These are phyloP conservation scores for Chaetothyriales sp. DNA, from an alignment of 2,329 filamentous ascomycete genomes.

Conservation along the genomic window DNA sequence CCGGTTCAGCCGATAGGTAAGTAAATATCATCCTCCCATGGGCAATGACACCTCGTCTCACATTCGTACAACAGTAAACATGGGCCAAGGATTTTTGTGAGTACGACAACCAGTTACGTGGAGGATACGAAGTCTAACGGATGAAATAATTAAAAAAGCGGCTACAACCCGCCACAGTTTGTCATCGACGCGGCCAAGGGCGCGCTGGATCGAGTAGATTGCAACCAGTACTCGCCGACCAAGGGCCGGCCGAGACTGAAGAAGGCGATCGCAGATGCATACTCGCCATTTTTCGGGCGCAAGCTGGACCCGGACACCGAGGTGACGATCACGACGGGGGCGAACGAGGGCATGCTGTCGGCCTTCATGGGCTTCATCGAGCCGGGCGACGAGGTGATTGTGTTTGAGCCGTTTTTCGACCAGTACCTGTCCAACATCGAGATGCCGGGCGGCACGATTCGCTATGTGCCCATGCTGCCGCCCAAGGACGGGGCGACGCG, in stretches of 20 bases:
- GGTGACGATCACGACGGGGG: slow-evolving; percentile 75
- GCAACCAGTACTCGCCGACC: slow-evolving; percentile 96
- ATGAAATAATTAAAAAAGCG: slow-evolving; percentile 30
- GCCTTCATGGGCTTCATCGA: slow-evolving; percentile 98
- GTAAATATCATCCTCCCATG: background rate
- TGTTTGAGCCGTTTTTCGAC: slow-evolving; percentile 98
- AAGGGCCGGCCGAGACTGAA: slow-evolving; percentile 73
- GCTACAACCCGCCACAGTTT: slow-evolving; percentile 87
- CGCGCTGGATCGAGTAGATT: slow-evolving; percentile 80
- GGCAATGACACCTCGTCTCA: background rate
- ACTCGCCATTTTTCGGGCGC: slow-evolving; percentile 76
- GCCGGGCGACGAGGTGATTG: slow-evolving; percentile 84
- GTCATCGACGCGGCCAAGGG: slow-evolving; percentile 83
- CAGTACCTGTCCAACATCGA: slow-evolving; percentile 99
- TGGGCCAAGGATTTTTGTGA: slow-evolving; percentile 51
- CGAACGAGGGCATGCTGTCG: slow-evolving; percentile 65
- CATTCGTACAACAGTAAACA: slow-evolving; percentile 31
- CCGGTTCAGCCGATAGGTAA: slow-evolving; percentile 49
- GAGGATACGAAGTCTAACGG: too few relatives aligned
- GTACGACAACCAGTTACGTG: too few relatives aligned
- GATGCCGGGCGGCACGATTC: slow-evolving; percentile 89
- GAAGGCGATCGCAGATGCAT: slow-evolving; percentile 86
- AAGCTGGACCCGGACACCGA: slow-evolving; percentile 77
- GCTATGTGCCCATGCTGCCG: slow-evolving; percentile 89
- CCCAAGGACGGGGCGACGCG: slow-evolving; percentile 63